Evolutionary conservation across 441 rosid genomes (phyloP).

Genomic region (Cnidoscolus chayamansa): DNA sequence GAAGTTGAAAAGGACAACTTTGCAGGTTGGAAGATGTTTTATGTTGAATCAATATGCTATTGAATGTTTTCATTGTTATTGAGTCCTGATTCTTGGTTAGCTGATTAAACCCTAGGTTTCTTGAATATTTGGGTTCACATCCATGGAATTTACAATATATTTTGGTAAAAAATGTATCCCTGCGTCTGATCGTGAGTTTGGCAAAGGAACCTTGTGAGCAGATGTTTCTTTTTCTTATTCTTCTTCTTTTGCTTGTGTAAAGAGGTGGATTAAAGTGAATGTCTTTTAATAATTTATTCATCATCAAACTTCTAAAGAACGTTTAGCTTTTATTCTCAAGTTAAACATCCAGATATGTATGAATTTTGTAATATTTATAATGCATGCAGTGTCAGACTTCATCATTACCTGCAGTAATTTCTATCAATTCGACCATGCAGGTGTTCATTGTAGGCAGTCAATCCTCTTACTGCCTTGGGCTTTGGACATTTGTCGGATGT

Average conservation of each 20-base stretch:
- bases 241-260: neutral
- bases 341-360: neutral
- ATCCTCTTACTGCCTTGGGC: neutral
- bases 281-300: neutral
- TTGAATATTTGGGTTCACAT: neutral
- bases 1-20: slow-evolving; percentile 68
- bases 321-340: neutral
- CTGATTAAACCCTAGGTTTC: neutral
- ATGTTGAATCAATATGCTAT: slow-evolving; percentile 6
- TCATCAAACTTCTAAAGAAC: neutral
- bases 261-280: neutral
- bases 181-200: neutral
- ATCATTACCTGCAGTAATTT: neutral
- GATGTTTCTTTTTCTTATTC: neutral
- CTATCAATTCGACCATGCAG: neutral
- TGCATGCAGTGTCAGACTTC: neutral
- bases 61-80: slow-evolving; percentile 11
- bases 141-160: neutral
- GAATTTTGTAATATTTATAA: neutral
- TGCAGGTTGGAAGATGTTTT: slow-evolving; percentile 46
- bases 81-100: neutral
- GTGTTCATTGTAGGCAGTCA: neutral
- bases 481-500: neutral
- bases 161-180: neutral
- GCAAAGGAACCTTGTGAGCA: neutral